Percentiles rank a stretch among this genome's conserved stretches.
Evolutionary conservation across 108 stramenopile genomes (phyloP).

Genomic region (Cyclostephanos tholiformis): DNA sequence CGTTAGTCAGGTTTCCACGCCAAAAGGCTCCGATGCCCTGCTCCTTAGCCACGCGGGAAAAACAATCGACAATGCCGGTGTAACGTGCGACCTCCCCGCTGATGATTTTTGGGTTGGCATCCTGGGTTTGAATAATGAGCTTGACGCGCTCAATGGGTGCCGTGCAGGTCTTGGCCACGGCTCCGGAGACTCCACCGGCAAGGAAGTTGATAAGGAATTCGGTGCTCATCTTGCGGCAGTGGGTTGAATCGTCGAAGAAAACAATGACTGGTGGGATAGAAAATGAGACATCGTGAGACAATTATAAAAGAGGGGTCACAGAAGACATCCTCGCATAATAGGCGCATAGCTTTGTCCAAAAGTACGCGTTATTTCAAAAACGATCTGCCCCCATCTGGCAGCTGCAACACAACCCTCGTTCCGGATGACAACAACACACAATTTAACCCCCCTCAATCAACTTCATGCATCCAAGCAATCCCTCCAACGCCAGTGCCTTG

Average conservation of each 20-base stretch:
- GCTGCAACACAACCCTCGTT: background rate
- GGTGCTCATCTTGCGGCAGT: conserved; percentile 30
- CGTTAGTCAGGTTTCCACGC: conserved; percentile 98
- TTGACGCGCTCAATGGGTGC: conserved; percentile 99
- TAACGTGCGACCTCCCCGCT: conserved; percentile 94
- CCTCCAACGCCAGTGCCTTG: background rate
- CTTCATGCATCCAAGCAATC: background rate
- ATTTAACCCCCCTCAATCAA: background rate
- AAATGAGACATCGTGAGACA: background rate
- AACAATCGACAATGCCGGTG: conserved; percentile 96
- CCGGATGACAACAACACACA: background rate
- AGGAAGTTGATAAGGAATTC: conserved; percentile 90
- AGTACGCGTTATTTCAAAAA: background rate
- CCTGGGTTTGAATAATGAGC: conserved; percentile 97
- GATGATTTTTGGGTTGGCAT: conserved; percentile 97
- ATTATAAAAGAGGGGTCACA: background rate
- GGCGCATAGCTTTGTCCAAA: too few relatives aligned
- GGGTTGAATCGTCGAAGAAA: background rate
- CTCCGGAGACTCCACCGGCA: conserved; percentile 93
- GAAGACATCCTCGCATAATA: background rate
- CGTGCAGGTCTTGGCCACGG: conserved; percentile 94
- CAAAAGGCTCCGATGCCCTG: conserved; percentile 94
- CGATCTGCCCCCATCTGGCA: background rate
- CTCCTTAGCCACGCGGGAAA: conserved; percentile 92
- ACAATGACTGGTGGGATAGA: conserved; percentile 10